Percentiles rank a stretch among this genome's conserved stretches.
These are phyloP conservation scores for Coniella lustricola DNA, from an alignment of 2,329 filamentous ascomycete species.

Conservation along the genomic window DNA sequence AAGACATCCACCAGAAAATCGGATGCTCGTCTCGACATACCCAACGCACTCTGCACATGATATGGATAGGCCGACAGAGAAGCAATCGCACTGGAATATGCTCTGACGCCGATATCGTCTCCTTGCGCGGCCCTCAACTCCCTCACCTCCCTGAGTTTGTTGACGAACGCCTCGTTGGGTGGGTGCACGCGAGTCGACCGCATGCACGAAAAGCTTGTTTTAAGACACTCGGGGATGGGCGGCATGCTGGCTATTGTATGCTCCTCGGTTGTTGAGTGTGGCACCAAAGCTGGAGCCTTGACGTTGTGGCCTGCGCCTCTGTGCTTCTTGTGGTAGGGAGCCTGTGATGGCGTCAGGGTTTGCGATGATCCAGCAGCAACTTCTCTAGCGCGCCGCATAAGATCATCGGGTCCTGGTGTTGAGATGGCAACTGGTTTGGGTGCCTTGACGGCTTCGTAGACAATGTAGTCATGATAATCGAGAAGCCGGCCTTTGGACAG, in stretches of 20 bases:
- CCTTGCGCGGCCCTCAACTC: conserved; percentile 61
- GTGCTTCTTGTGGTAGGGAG: conserved; percentile 9
- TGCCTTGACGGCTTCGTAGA: conserved; percentile 43
- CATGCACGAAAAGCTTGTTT: conserved; percentile 70
- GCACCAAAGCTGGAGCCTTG: conserved; percentile 39
- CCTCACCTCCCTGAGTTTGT: conserved; percentile 66
- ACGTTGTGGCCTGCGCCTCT: conserved; percentile 14
- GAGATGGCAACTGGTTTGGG: not conserved
- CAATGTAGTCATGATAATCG: conserved; percentile 41
- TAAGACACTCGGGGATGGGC: conserved; percentile 59
- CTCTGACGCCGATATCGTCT: conserved; percentile 73
- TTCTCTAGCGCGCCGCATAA: conserved; percentile 9
- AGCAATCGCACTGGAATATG: conserved; percentile 84
- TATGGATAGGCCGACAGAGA: conserved; percentile 73
- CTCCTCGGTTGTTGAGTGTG: conserved; percentile 72
- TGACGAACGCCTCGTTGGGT: conserved; percentile 70
- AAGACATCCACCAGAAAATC: conserved; percentile 9
- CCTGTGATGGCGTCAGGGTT: not conserved
- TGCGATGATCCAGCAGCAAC: conserved; percentile 3
- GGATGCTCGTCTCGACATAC: conserved; percentile 25
- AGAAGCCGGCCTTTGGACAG: conserved; percentile 37
- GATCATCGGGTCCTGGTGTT: conserved; percentile 4
- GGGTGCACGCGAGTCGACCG: conserved; percentile 62
- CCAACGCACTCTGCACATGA: conserved; percentile 31
- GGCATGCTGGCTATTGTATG: conserved; percentile 54